These are phyloP conservation scores for Fusarium incarnatum DNA, from an alignment of 2,329 filamentous ascomycete genomes.

Conservation along the genomic window DNA sequence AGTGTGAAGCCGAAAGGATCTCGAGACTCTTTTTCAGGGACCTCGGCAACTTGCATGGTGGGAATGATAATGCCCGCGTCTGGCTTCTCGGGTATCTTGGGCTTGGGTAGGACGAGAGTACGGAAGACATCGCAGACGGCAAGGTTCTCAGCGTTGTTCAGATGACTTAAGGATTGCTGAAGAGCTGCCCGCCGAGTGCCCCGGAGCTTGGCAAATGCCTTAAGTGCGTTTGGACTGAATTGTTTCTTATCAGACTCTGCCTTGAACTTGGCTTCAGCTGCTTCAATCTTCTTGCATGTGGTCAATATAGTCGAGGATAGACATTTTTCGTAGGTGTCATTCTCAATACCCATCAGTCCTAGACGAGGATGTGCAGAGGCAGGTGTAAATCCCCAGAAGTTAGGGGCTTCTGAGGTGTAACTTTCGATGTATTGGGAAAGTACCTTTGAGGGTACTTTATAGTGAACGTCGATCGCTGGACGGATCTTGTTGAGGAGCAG, in stretches of 20 bases:
- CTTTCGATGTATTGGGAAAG: constrained; percentile 29
- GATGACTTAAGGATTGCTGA: constrained; percentile 56
- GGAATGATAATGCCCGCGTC: constrained; percentile 43
- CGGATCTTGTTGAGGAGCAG: constrained; percentile 24
- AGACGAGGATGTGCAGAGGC: constrained; percentile 11
- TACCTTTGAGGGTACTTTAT: constrained; percentile 31
- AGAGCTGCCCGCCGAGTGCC: constrained; percentile 60
- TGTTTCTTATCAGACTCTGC: not conserved
- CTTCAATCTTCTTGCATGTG: constrained; percentile 27
- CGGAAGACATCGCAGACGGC: constrained; percentile 52
- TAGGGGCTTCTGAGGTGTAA: constrained; percentile 20
- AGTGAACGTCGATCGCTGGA: constrained; percentile 43
- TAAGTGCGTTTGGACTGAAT: constrained; percentile 14
- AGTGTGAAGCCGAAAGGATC: constrained; percentile 47
- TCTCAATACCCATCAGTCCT: constrained; percentile 54
- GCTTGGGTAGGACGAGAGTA: constrained; percentile 52
- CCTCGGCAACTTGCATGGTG: constrained; percentile 31
- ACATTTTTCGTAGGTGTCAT: constrained; percentile 51
- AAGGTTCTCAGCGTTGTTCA: constrained; percentile 54
- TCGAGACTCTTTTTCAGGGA: constrained; percentile 40
- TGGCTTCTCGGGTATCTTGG: constrained; percentile 17
- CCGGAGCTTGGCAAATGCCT: constrained; percentile 52
- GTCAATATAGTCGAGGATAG: constrained; percentile 42
- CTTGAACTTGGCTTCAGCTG: constrained; percentile 15
- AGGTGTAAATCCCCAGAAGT: constrained; percentile 18